Base-by-base conservation (phyloP, 2,329 filamentous ascomycete genomes). In the Tolypocladium sp. region DNA sequence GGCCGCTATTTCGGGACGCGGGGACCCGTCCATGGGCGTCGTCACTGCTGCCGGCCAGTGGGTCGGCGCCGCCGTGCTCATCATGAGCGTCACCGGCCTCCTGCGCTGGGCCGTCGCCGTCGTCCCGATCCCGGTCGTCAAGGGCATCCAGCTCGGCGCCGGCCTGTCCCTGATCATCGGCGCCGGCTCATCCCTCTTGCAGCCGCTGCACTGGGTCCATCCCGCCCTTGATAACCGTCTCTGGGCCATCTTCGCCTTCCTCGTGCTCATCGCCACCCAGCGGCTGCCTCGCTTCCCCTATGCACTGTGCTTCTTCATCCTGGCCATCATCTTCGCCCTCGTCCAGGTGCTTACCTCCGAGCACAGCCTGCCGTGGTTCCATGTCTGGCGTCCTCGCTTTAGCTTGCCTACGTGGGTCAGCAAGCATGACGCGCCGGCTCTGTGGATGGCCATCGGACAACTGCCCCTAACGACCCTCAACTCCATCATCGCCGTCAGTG, bases 101-200 rank as follows among this genome's bases (percentile, higher is more conserved):
- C 77, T 97, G 38, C 81, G 80, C 59, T 88, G 86, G 80, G 86
- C 91, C 57, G 87, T 89, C 10, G 75, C 79, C n/a, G 79, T 86
- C 17, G 88, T 95, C 10, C 93, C 93, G 0, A 84, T 92, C 17
- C 90, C 92, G 0, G 89, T 97, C 0, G 87, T 97, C 57, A 96
- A 96, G 70, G 93, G 93, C 37, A 97, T 97, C 64, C 94, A 97
- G 74, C 85, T 97, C 55, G 93, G 93, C 42, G 93, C 93, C 5
- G 93, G 93, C 1, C 78, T 97, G 55, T 91, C 89, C 20, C 81
- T 97, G 20, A 83, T 92, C 58, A 81, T 96, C 59, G 89, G 90
- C 15, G 90, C 91, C 9, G 91, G 90, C 3, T 78, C 80, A 0
- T 82, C 78, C 54, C 80, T 95, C 60, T 79, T 94, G 15, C 77